Conservation (phyloP, 2,329 filamentous ascomycete genomes). For the Colletotrichum sansevieriae region DNA sequence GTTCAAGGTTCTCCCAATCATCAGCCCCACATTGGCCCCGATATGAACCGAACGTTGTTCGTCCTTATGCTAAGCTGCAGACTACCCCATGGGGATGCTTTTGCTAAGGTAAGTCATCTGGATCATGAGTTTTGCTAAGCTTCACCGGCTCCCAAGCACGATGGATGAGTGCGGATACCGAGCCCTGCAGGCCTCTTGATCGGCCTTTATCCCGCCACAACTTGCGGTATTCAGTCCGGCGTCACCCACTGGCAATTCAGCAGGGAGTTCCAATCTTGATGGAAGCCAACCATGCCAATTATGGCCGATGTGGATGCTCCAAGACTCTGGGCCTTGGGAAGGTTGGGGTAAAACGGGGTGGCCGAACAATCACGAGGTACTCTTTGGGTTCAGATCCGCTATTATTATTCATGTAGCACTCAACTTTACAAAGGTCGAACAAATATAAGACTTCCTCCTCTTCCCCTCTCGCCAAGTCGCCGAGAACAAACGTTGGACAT, state of each 20-base stretch:
- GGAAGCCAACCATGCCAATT: not conserved
- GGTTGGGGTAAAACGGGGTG: constrained; percentile 22
- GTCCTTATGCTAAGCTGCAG: constrained; percentile 1
- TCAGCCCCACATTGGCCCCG: not conserved
- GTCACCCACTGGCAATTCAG: not conserved
- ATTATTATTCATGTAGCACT: not conserved
- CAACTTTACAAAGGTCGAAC: not conserved
- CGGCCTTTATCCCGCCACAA: constrained; percentile 20
- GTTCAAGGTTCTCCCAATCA: not conserved
- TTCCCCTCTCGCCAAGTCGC: constrained; percentile 39
- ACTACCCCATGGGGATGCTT: constrained; percentile 26
- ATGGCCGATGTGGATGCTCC: constrained; percentile 1
- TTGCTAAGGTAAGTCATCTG: not conserved
- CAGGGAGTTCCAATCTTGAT: not conserved
- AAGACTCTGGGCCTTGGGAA: constrained; percentile 20
- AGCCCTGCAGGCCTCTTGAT: not conserved
- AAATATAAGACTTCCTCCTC: not conserved
- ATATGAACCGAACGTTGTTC: not conserved
- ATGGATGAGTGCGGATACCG: not conserved
- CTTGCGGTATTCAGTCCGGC: constrained; percentile 18
- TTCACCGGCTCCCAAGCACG: not conserved
- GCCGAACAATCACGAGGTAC: constrained; percentile 5
- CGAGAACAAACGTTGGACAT: constrained; percentile 34
- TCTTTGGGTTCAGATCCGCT: not conserved
- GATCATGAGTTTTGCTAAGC: not conserved